A percentile compares a stretch with the other conserved stretches of the same genome.
Conservation (phyloP, 768 basidiomycete species). For the Mycena olivaceomarginata region DNA sequence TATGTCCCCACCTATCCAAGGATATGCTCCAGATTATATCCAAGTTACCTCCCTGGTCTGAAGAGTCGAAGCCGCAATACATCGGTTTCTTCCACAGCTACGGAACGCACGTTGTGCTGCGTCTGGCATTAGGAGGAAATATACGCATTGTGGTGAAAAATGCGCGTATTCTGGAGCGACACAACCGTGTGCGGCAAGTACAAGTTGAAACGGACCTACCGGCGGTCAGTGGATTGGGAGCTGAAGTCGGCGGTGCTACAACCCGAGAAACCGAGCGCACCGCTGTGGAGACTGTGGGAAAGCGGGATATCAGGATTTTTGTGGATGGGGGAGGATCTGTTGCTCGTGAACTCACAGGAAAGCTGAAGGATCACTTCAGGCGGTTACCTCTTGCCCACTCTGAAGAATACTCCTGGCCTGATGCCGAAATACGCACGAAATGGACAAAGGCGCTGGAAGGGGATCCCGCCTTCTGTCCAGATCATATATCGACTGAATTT, state of each 20-base stretch:
- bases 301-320: conserved; percentile 23
- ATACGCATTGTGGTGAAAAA: conserved; percentile 17
- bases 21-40: conserved; percentile 25
- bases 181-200: conserved; percentile 5
- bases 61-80: conserved; percentile 23
- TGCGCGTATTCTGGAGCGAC: not conserved
- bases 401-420: conserved; percentile 21
- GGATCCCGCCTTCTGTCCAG: conserved; percentile 34
- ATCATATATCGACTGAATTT: conserved; percentile 27
- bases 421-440: conserved; percentile 12
- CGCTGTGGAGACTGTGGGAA: not conserved
- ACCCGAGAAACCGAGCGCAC: conserved; percentile 12
- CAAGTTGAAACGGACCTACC: not conserved
- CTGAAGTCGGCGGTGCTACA: not conserved
- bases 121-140: conserved; percentile 29
- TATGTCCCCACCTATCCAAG: conserved; percentile 10
- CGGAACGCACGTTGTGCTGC: conserved; percentile 27
- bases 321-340: conserved; percentile 27
- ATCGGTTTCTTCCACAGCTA: conserved; percentile 18
- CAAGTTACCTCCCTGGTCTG: conserved; percentile 22
- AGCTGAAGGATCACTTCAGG: conserved; percentile 29
- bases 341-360: conserved; percentile 22
- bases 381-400: not conserved
- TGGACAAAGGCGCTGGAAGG: conserved; percentile 29
- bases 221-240: not conserved